phyloP scores from a whole-genome alignment of 257 asterid species.

The Apocynum venetum region DNA sequence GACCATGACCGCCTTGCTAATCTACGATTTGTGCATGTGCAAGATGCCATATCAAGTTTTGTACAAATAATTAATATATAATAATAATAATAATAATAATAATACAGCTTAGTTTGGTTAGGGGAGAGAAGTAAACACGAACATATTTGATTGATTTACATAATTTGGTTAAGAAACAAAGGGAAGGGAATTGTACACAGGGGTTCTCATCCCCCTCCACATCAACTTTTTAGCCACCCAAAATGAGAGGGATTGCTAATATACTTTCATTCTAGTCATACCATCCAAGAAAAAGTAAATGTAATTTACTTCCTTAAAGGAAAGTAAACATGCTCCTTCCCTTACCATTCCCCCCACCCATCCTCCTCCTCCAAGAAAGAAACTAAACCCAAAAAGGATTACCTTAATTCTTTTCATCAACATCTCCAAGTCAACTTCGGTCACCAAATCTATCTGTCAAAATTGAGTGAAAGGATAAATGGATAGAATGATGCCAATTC shows the following conservation, averaged over 20 bases:
- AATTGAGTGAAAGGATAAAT: conserved; percentile 23
- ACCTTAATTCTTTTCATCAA: conserved; percentile 71
- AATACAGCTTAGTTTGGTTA: not conserved
- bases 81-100: too few relatives aligned
- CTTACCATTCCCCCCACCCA: not conserved
- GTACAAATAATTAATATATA: too few relatives aligned
- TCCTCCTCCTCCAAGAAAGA: too few relatives aligned
- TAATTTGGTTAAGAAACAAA: too few relatives aligned
- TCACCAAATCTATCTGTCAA: conserved; percentile 78
- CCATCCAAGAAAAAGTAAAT: too few relatives aligned
- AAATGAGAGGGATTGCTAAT: not conserved
- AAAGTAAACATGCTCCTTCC: not conserved
- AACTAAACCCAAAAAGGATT: not conserved
- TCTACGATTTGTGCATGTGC: not conserved
- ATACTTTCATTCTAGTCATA: not conserved
- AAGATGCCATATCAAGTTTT: not conserved
- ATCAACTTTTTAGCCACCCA: not conserved
- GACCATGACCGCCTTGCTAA: not conserved
- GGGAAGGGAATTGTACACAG: too few relatives aligned
- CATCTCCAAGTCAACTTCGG: conserved; percentile 64
- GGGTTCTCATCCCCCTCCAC: not conserved
- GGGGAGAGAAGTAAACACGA: not conserved
- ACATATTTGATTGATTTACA: too few relatives aligned
- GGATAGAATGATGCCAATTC: conserved; percentile 12
- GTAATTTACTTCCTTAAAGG: not conserved